Percentiles rank a stretch among this genome's conserved stretches.
These are phyloP conservation scores for Quercus phellos DNA, from an alignment of 331 rosid species.

Conservation along the genomic window DNA sequence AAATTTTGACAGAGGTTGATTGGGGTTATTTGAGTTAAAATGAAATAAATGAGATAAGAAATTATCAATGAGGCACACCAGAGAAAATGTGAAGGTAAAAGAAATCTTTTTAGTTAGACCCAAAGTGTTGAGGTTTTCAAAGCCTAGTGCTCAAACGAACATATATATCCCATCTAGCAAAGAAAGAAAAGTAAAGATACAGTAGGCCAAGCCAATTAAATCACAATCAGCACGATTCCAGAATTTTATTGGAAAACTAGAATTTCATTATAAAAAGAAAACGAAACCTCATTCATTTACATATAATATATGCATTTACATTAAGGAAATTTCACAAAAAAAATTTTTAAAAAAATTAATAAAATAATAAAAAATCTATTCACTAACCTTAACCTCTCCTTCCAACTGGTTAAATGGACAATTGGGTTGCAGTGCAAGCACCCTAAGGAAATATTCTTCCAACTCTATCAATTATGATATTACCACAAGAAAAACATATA, in stretches of 20 bases:
- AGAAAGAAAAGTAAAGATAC: slow-evolving; percentile 1
- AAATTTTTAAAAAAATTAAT: not conserved
- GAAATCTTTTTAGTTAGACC: too few relatives aligned
- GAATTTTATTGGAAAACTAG: slow-evolving; percentile 7
- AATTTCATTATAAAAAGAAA: slow-evolving; percentile 26
- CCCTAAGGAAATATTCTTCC: slow-evolving; percentile 23
- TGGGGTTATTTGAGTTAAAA: too few relatives aligned
- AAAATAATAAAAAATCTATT: not conserved
- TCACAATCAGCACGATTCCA: slow-evolving; percentile 12
- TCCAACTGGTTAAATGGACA: slow-evolving; percentile 26
- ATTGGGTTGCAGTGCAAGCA: slow-evolving; percentile 19
- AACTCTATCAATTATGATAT: slow-evolving; percentile 18
- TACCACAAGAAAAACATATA: slow-evolving; percentile 7
- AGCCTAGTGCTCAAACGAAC: not conserved
- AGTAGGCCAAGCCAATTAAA: slow-evolving; percentile 10
- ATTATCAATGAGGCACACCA: too few relatives aligned
- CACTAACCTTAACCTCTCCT: slow-evolving; percentile 32
- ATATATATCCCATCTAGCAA: not conserved
- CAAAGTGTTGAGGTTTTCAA: too few relatives aligned
- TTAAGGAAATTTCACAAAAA: slow-evolving; percentile 15
- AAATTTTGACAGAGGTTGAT: too few relatives aligned
- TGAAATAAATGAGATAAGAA: too few relatives aligned
- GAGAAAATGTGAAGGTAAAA: too few relatives aligned
- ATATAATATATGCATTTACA: slow-evolving; percentile 48
- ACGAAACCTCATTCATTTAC: slow-evolving; percentile 26